Evolutionary conservation across 2,329 filamentous ascomycete species (phyloP).

Genomic region (Colletotrichum sp.): DNA sequence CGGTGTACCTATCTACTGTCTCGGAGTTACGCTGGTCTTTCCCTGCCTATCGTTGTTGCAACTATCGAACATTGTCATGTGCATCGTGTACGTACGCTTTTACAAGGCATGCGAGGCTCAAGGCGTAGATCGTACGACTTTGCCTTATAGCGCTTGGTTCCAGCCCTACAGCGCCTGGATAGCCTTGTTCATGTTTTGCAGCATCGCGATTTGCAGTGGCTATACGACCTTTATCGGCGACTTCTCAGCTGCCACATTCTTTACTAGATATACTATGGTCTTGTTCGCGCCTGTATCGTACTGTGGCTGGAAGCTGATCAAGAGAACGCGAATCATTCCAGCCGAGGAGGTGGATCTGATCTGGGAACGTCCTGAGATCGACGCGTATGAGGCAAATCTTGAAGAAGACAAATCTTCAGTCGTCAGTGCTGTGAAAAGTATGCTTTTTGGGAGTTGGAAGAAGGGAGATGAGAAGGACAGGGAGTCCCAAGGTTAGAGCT

Average conservation of each 20-base stretch:
- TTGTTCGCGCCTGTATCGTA: slow-evolving; percentile 63
- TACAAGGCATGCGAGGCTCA: slow-evolving; percentile 60
- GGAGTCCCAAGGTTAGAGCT: not conserved
- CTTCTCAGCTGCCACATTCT: slow-evolving; percentile 64
- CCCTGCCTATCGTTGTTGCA: slow-evolving; percentile 10
- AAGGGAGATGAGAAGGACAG: not conserved
- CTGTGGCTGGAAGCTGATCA: slow-evolving; percentile 62
- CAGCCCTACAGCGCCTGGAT: slow-evolving; percentile 66
- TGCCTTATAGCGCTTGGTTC: slow-evolving; percentile 70
- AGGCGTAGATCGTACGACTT: slow-evolving; percentile 55
- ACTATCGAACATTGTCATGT: not conserved
- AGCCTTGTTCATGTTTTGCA: slow-evolving; percentile 61
- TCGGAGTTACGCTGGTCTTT: not conserved
- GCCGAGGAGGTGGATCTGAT: slow-evolving; percentile 62
- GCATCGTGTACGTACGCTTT: slow-evolving; percentile 67
- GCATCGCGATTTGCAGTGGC: slow-evolving; percentile 65
- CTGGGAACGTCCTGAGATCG: slow-evolving; percentile 62
- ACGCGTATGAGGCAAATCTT: slow-evolving; percentile 54
- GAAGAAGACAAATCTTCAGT: not conserved
- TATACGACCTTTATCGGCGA: slow-evolving; percentile 64
- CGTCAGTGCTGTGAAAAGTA: not conserved
- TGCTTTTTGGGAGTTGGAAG: not conserved
- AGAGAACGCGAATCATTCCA: slow-evolving; percentile 59
- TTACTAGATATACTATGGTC: slow-evolving; percentile 67
- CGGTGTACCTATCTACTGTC: slow-evolving; percentile 29